Conservation (phyloP, 2,329 filamentous ascomycete genomes). For the Fusarium nurragi region DNA sequence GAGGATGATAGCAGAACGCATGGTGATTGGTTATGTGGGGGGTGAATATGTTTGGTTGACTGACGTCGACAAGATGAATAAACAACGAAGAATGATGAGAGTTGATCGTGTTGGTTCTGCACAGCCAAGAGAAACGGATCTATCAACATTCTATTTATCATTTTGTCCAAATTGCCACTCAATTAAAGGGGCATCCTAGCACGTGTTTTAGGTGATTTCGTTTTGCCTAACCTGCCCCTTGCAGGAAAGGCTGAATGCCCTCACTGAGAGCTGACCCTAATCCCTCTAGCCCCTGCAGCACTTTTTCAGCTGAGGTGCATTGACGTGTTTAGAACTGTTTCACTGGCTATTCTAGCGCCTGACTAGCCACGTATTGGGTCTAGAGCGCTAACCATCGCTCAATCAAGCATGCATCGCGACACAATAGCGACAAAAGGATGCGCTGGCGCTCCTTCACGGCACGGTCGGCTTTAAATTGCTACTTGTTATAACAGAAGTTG, state of each 20-base stretch:
- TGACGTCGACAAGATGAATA: too few relatives aligned
- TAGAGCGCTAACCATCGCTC: background rate
- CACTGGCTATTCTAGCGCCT: background rate
- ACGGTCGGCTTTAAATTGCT: background rate
- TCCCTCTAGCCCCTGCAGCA: background rate
- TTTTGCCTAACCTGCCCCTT: background rate
- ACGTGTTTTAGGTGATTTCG: background rate
- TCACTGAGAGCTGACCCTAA: too few relatives aligned
- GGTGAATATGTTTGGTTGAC: background rate
- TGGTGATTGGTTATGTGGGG: background rate
- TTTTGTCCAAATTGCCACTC: background rate
- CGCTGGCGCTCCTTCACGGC: background rate
- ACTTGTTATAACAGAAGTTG: too few relatives aligned
- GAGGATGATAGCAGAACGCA: slow-evolving; percentile 28
- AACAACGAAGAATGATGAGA: background rate
- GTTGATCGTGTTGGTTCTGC: background rate
- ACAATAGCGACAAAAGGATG: background rate
- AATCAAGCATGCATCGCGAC: background rate
- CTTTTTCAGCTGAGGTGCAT: background rate
- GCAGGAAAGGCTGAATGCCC: background rate
- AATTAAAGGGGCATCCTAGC: background rate
- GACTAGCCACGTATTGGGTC: background rate
- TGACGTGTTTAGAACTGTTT: background rate
- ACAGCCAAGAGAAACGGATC: background rate
- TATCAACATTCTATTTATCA: background rate